These are phyloP conservation scores for Cronartium quercuum DNA, from an alignment of 1,284 basidiomycete genomes.

Conservation along the genomic window DNA sequence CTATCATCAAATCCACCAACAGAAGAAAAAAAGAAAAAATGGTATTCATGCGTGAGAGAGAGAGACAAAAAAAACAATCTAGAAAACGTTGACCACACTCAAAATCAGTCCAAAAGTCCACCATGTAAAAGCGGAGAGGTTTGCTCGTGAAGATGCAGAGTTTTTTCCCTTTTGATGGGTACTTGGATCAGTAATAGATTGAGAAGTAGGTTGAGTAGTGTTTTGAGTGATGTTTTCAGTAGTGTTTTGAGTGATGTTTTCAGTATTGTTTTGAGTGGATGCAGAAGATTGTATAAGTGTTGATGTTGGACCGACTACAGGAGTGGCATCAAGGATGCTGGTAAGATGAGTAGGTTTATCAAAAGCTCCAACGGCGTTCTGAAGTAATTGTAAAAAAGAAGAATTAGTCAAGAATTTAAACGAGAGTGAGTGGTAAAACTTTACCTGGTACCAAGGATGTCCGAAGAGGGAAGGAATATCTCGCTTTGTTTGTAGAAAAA, in stretches of 20 bases:
- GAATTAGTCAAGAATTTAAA: neutral
- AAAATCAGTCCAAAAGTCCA: neutral
- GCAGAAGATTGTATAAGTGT: neutral
- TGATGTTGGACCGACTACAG: neutral
- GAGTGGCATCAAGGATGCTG: conserved; percentile 16
- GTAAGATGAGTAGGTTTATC: conserved; percentile 11
- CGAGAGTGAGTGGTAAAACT: neutral
- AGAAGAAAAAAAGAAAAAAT: neutral
- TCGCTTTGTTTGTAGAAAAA: conserved; percentile 10
- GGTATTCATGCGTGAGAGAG: neutral
- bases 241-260: neutral
- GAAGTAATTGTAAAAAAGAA: neutral
- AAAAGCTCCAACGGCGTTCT: conserved; percentile 26
- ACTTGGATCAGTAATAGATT: neutral
- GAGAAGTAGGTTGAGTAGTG: neutral
- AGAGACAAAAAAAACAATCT: neutral
- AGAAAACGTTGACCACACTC: neutral
- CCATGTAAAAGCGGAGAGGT: neutral
- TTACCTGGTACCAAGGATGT: conserved; percentile 31
- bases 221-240: neutral
- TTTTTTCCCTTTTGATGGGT: neutral
- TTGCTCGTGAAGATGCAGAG: neutral
- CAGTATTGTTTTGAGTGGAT: neutral
- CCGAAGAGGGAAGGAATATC: conserved; percentile 18
- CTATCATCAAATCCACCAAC: neutral